These are phyloP conservation scores for Chlorella sp. DNA, from an alignment of 139 green algal species.

Conservation along the genomic window DNA sequence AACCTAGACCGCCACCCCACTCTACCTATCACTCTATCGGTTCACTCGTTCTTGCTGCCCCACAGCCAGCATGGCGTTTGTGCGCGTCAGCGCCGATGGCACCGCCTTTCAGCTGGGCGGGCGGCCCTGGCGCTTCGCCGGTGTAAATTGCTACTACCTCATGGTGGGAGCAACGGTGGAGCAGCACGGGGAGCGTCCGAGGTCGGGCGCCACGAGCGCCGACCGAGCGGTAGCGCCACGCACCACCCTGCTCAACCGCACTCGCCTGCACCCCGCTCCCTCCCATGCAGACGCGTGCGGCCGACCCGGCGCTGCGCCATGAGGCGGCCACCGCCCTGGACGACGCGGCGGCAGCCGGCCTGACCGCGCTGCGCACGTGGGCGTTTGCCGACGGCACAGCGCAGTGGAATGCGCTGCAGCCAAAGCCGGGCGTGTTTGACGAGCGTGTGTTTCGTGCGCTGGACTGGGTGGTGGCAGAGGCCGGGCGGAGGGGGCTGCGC, in stretches of 20 bases:
- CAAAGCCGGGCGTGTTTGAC: slow-evolving; percentile 37
- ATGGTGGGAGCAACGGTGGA: slow-evolving; percentile 51
- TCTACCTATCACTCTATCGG: too few species aligned
- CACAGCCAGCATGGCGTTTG: slow-evolving; percentile 26
- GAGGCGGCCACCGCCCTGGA: slow-evolving; percentile 50
- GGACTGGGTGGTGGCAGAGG: slow-evolving; percentile 67
- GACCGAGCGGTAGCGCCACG: too few species aligned
- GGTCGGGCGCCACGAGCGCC: too few species aligned
- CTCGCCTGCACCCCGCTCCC: not conserved
- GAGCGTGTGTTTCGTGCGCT: slow-evolving; percentile 50
- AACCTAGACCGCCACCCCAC: too few species aligned
- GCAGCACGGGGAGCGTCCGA: too few species aligned
- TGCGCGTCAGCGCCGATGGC: slow-evolving; percentile 29
- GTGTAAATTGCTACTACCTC: slow-evolving; percentile 77
- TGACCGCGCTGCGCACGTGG: slow-evolving; percentile 54
- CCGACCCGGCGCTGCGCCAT: slow-evolving; percentile 28
- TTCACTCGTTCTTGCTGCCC: too few species aligned
- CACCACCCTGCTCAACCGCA: too few species aligned
- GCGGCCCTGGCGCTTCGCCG: slow-evolving; percentile 55
- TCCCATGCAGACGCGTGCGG: slow-evolving; percentile 42
- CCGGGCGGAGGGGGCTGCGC: slow-evolving; percentile 35
- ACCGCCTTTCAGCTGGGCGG: slow-evolving; percentile 30
- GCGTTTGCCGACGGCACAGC: slow-evolving; percentile 62
- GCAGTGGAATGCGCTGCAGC: slow-evolving; percentile 68
- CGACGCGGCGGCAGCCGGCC: slow-evolving; percentile 22